Base-by-base conservation (phyloP, 805 yeast species). In the Saturnispora gosingensis region DNA sequence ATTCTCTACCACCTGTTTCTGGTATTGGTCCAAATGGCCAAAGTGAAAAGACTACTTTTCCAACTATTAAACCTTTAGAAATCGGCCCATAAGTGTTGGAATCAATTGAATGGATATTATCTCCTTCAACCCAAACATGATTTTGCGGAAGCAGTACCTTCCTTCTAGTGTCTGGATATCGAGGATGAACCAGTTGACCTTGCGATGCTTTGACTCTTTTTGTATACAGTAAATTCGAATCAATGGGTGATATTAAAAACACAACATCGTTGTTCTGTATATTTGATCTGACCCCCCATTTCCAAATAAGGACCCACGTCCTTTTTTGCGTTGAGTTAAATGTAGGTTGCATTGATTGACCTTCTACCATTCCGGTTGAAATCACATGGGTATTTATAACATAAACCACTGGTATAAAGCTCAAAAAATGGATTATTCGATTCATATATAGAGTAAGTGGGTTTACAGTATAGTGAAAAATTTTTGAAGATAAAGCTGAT, bases 101-200 rank as follows among this genome's bases (percentile, higher is more conserved):
- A 67, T 91, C 98, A 2, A 89, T 71, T 0, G 95, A 83, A 60
- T 84, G 91, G 15, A 78, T 67, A 63, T 88, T 89, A 65, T 91
- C 98, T 6, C 98, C 98, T 65, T 91, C 97, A 0, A 89, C 89
- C 97, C 97, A 91, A 6, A 88, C 59, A 63, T 91, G 97, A 60
- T 81, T 83, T 50, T 85, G 68, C 2, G 97, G 97, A 2, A 91
- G 70, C 34, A 69, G 66, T 5, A 83, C 82, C 43, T 71, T 67
- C 2, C 73, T 70, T 61, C 81, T 75, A 5, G 95, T 88, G 61
- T 87, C 88, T 22, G 82, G 83, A 40, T 74, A 69, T 51, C 83
- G 72, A 2, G 95, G 81, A 6, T 67, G 61, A 0, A 90, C 73
- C 4, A 72, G 61, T 58, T 89, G 95, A 24, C 93, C 91, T 50